Conservation (phyloP, 1,139 yeast species). For the Sugiyamaella japonica region DNA sequence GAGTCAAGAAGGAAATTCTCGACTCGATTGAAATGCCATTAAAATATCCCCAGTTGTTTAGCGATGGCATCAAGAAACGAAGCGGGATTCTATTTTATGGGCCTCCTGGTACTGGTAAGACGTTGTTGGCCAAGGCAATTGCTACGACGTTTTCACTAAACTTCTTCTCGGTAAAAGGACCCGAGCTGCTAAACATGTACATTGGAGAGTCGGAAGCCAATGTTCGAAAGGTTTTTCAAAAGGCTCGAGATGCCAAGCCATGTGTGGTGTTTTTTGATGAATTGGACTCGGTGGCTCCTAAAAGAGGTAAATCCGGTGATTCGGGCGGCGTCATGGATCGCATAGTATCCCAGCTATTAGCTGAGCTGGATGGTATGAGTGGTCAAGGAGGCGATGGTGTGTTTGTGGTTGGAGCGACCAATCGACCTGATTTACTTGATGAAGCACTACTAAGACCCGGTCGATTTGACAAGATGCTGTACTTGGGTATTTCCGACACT, state of each 20-base stretch:
- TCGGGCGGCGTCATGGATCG: constrained; percentile 99
- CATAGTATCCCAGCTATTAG: constrained; percentile 89
- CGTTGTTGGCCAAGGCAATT: constrained; percentile 90
- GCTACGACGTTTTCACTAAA: constrained; percentile 93
- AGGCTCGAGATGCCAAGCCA: constrained; percentile 93
- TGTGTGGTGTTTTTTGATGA: constrained; percentile 97
- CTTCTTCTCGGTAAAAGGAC: constrained; percentile 95
- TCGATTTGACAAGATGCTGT: constrained; percentile 90
- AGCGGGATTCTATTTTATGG: constrained; percentile 95
- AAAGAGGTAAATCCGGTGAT: constrained; percentile 97
- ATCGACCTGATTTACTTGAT: constrained; percentile 90
- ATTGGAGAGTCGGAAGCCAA: constrained; percentile 98
- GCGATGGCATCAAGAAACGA: constrained; percentile 85
- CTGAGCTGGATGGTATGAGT: constrained; percentile 96
- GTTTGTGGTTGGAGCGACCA: constrained; percentile 96
- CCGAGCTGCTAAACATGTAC: constrained; percentile 92
- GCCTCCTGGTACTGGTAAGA: constrained; percentile 98
- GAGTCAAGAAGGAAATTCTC: constrained; percentile 85
- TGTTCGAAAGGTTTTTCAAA: constrained; percentile 89
- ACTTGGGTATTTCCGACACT: constrained; percentile 89
- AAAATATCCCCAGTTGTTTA: constrained; percentile 86
- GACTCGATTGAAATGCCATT: constrained; percentile 96
- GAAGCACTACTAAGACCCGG: constrained; percentile 96
- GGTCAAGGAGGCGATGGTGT: constrained; percentile 86
- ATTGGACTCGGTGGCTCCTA: constrained; percentile 91